Evolutionary conservation across 495 filamentous ascomycete species (phyloP).

Genomic region (Penicillium arizonense): DNA sequence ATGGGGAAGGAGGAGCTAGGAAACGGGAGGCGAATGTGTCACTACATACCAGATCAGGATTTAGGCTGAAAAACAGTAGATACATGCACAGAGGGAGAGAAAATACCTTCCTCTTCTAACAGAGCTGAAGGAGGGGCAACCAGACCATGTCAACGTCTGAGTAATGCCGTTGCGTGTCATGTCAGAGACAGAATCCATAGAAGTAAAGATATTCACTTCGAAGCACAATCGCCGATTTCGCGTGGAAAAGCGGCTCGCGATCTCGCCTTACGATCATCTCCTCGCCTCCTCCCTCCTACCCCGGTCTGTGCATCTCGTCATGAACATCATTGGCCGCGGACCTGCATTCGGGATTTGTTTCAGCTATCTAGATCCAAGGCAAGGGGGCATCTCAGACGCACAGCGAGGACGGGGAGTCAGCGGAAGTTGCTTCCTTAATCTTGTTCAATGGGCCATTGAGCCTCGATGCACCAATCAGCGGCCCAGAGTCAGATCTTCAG

Average conservation of each 20-base stretch:
- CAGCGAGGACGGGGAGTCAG: slow-evolving; percentile 11
- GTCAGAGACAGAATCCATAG: too few species aligned
- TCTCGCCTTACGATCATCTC: not conserved
- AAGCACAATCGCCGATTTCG: not conserved
- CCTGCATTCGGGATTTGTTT: slow-evolving; percentile 13
- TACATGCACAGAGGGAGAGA: too few species aligned
- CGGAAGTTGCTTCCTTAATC: slow-evolving; percentile 14
- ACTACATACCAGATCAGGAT: too few species aligned
- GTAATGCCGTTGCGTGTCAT: too few species aligned
- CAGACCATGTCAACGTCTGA: too few species aligned
- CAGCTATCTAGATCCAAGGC: slow-evolving; percentile 13
- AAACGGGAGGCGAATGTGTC: not conserved
- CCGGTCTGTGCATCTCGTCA: slow-evolving; percentile 5
- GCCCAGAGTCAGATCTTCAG: not conserved
- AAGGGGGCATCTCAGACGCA: slow-evolving; percentile 13
- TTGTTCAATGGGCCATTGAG: slow-evolving; percentile 13
- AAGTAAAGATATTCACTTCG: too few species aligned
- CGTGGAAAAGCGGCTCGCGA: not conserved
- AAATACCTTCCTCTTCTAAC: too few species aligned
- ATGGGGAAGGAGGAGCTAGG: not conserved
- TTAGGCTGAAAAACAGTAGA: too few species aligned
- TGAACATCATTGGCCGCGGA: slow-evolving; percentile 1
- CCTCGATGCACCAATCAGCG: slow-evolving; percentile 20
- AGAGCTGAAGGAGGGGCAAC: too few species aligned
- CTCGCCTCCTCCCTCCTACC: not conserved